Evolutionary conservation across 345 rosid species (phyloP).

Genomic region (Arabis alpina): DNA sequence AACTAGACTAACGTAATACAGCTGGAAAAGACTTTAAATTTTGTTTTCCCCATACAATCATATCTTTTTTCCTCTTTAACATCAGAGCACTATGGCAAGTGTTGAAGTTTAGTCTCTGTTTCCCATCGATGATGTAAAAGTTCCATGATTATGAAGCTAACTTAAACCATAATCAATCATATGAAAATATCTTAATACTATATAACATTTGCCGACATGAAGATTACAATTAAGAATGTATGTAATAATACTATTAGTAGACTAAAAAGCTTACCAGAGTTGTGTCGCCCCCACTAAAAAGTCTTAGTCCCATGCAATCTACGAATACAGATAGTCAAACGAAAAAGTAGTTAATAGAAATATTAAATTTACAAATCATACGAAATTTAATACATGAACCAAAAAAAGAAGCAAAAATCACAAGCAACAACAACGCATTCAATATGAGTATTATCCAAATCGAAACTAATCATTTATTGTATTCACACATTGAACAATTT

Average conservation of each 20-base stretch:
- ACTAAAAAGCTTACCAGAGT: slow-evolving; percentile 57
- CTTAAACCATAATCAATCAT: slow-evolving; percentile 23
- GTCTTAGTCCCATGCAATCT: slow-evolving; percentile 73
- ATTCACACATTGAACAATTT: slow-evolving; percentile 35
- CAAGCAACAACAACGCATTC: slow-evolving; percentile 23
- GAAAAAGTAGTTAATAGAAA: slow-evolving; percentile 21
- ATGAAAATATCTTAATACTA: slow-evolving; percentile 6
- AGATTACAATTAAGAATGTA: background rate
- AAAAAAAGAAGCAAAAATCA: background rate
- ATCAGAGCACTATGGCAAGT: slow-evolving; percentile 37
- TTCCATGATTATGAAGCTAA: slow-evolving; percentile 22
- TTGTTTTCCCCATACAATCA: slow-evolving; percentile 31
- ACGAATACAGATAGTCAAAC: slow-evolving; percentile 40
- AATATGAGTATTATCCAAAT: slow-evolving; percentile 25
- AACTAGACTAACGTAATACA: slow-evolving; percentile 39
- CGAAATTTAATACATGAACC: slow-evolving; percentile 6
- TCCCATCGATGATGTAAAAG: slow-evolving; percentile 17
- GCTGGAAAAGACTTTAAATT: slow-evolving; percentile 34
- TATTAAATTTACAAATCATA: slow-evolving; percentile 22
- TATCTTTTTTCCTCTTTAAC: slow-evolving; percentile 24
- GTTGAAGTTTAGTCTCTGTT: background rate
- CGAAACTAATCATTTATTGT: slow-evolving; percentile 7
- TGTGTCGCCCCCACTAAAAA: slow-evolving; percentile 67
- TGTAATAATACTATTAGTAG: background rate
- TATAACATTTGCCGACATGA: slow-evolving; percentile 35